Base-by-base conservation (phyloP, 2,329 filamentous ascomycete species). In the Pseudocercospora ulei region DNA sequence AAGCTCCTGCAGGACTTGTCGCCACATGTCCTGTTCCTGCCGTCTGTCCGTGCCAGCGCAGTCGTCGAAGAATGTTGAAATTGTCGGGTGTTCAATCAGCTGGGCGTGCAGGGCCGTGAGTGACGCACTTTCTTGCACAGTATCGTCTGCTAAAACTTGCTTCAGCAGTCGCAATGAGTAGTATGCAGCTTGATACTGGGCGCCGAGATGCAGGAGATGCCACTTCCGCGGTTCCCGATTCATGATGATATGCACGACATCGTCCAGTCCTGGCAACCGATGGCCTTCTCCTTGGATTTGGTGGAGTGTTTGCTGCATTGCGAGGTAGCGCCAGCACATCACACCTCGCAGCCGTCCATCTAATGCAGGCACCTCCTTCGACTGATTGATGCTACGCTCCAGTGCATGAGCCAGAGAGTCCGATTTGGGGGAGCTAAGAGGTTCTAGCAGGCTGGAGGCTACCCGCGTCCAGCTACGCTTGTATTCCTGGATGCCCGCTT, bases 91-190 rank as follows among this genome's bases (percentile, higher is more conserved):
- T 14, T 28, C 40, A 3, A 39, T 27, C n/a, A 51, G 37, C 3
- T 27, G 23, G 7, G 23, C 22, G 9, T 29, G 22, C 14, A 51
- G 29, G 7, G 38, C 33, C 2, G 44, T 23, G 26, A 45, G 37
- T 38, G 36, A 11, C 7, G 74, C 69, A 35, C 68, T 67, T 35
- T 69, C 56, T 31, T 54, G 18, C 8, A 12, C 23, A 5, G 60
- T 48, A 1, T 38, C 28, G 20, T 40, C 41, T 8, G 28, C 28
- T 7, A 61, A 38, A 6, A 63, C 50, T 37, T 68, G 65, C 14
- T 54, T 54, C 8, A 67, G 50, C 38, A 68, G 60, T 2, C 65
- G 56, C 0, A 68, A 30, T 0, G 65, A 67, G 42, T 68, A 68
- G 4, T 65, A 52, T 1, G 56, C 54, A 4, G 65, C 63, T 34